A percentile compares a stretch with the other conserved stretches of the same genome.
Conservation (phyloP, 208 protist genomes). For the Herpetomonas tarakana region DNA sequence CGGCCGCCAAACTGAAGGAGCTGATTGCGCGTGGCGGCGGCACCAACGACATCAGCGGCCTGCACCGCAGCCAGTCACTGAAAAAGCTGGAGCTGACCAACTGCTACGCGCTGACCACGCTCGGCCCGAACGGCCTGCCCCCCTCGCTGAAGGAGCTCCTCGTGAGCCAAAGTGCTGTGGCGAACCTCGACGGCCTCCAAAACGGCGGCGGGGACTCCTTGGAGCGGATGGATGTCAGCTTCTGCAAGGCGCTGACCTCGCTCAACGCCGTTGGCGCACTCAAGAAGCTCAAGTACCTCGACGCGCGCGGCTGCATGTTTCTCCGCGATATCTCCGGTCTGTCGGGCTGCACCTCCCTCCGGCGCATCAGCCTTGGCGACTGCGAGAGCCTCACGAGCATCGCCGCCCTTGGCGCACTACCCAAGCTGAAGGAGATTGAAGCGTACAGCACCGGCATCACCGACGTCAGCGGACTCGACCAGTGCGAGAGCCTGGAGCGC, state of each 20-base stretch:
- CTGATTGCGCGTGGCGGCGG: not conserved
- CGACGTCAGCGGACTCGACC: not conserved
- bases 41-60: not conserved
- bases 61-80: not conserved
- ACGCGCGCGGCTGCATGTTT: not conserved
- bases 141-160: not conserved
- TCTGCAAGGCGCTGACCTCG: not conserved
- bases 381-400: conserved; percentile 1
- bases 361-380: not conserved
- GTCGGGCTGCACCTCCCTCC: not conserved
- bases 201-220: not conserved
- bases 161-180: not conserved
- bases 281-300: not conserved
- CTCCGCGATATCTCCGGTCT: not conserved
- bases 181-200: not conserved
- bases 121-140: not conserved
- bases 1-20: not conserved
- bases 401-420: not conserved
- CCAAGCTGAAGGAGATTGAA: not conserved
- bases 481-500: not conserved
- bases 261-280: not conserved
- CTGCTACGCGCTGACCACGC: not conserved
- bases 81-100: not conserved
- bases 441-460: not conserved
- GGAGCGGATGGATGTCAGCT: not conserved